Conservation (phyloP, 805 yeast species). For the Pichia rugopelliculosa region DNA sequence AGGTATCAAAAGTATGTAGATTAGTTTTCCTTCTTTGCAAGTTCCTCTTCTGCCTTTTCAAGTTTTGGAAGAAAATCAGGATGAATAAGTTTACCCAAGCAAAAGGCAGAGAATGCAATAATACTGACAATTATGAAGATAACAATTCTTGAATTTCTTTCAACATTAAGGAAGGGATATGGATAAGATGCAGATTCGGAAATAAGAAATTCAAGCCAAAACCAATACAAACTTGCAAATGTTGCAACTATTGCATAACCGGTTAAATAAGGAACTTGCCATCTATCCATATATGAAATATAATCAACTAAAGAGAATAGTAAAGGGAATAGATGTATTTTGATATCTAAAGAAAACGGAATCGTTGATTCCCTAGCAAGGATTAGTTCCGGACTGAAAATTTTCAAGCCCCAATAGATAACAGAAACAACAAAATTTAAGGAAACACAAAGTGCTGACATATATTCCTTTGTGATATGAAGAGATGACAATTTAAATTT, state of each 20-base stretch:
- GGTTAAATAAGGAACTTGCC: conserved; percentile 28
- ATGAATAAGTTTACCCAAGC: conserved; percentile 17
- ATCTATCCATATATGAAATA: conserved; percentile 41
- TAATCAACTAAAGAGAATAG: conserved; percentile 47
- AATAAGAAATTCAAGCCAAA: conserved; percentile 40
- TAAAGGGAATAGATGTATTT: conserved; percentile 56
- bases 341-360: conserved; percentile 45
- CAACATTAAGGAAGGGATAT: conserved; percentile 58
- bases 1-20: no score
- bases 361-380: conserved; percentile 31
- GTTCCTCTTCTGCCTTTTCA: conserved; percentile 7
- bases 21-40: neutral
- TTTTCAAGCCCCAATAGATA: conserved; percentile 63
- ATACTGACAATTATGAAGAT: conserved; percentile 42
- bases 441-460: conserved; percentile 49
- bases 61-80: conserved; percentile 10
- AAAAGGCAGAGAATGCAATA: conserved; percentile 29
- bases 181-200: conserved; percentile 46
- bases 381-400: conserved; percentile 45
- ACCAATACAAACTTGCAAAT: conserved; percentile 47
- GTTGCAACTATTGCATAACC: conserved; percentile 35
- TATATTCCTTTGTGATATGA: conserved; percentile 28
- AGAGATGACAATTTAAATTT: conserved; percentile 20
- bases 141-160: conserved; percentile 34
- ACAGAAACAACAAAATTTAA: conserved; percentile 53